A percentile compares a stretch with the other conserved stretches of the same genome.
These are phyloP conservation scores for Puccinia triticina DNA, from an alignment of 1,284 basidiomycete genomes.

Conservation along the genomic window DNA sequence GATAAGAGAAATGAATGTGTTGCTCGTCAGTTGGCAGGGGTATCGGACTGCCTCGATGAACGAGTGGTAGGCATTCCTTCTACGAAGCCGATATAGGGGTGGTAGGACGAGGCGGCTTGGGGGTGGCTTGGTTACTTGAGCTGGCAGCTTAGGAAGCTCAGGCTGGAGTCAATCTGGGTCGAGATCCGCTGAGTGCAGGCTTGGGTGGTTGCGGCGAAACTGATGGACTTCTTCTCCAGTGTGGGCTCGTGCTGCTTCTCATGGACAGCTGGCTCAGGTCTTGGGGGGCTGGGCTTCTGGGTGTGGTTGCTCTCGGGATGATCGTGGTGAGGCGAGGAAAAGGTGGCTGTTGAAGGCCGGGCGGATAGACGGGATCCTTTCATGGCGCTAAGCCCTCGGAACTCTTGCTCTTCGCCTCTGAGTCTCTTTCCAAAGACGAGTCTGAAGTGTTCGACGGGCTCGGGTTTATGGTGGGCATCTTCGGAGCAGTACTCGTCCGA, in stretches of 20 bases:
- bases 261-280: background rate
- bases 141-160: constrained; percentile 10
- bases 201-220: constrained; percentile 28
- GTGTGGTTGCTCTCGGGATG: too few species aligned
- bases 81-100: background rate
- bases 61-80: background rate
- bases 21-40: background rate
- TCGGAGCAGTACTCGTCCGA: constrained; percentile 23
- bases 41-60: background rate
- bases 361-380: constrained; percentile 19
- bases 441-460: background rate
- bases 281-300: background rate
- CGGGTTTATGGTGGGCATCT: background rate
- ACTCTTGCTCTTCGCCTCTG: constrained; percentile 39
- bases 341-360: background rate
- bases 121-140: background rate
- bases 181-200: constrained; percentile 19
- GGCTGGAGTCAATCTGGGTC: constrained; percentile 5
- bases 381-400: constrained; percentile 15
- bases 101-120: background rate
- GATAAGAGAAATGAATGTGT: background rate
- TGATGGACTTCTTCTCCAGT: background rate
- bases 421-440: constrained; percentile 34
- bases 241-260: background rate
- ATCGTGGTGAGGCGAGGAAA: too few species aligned